These are phyloP conservation scores for Psidium friedrichsthalianum DNA, from an alignment of 345 rosid species.

Conservation along the genomic window DNA sequence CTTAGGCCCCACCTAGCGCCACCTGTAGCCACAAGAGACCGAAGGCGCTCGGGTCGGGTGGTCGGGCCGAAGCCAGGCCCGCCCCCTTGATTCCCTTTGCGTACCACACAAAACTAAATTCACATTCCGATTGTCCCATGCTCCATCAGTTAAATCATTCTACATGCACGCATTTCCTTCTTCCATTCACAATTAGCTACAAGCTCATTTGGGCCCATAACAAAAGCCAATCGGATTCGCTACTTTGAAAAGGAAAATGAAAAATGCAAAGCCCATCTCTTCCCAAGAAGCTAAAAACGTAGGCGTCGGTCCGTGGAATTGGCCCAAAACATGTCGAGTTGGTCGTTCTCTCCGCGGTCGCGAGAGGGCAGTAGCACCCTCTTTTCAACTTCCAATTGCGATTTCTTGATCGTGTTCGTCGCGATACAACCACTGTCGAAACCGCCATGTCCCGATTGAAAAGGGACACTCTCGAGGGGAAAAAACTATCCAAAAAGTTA, in stretches of 20 bases:
- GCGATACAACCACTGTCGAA: not conserved
- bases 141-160: not conserved
- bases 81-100: not conserved
- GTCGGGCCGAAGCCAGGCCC: not conserved
- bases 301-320: not conserved
- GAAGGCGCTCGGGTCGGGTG: too few relatives aligned
- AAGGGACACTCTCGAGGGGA: not conserved
- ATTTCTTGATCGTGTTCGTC: not conserved
- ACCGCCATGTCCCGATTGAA: not conserved
- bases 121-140: not conserved
- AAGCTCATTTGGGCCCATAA: not conserved
- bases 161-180: not conserved
- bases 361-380: not conserved
- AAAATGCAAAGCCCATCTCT: not conserved
- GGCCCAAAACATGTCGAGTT: not conserved
- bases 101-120: too few relatives aligned
- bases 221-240: not conserved
- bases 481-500: too few relatives aligned
- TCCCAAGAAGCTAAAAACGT: not conserved
- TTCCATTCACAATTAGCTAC: not conserved
- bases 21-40: too few relatives aligned
- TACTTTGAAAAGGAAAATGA: not conserved
- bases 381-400: not conserved
- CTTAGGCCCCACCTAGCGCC: rapidly evolving
- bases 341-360: not conserved